Evolutionary conservation across 2,329 filamentous ascomycete species (phyloP).

Genomic region (Calonectria multiphialidica): DNA sequence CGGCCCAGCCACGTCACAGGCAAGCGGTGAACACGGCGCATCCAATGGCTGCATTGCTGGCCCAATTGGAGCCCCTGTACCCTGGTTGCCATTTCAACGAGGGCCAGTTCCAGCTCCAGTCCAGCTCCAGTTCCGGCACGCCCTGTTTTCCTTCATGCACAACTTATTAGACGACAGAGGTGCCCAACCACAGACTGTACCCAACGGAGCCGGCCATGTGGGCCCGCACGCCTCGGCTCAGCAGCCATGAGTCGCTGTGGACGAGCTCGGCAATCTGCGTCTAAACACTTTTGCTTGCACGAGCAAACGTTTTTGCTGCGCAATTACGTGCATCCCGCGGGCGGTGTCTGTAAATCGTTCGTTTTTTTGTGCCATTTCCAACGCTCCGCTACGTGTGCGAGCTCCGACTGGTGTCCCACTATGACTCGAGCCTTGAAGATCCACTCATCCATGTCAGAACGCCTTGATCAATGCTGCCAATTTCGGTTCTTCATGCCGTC

Average conservation of each 20-base stretch:
- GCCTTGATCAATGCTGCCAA: background rate
- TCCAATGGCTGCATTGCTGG: background rate
- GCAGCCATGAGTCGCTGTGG: background rate
- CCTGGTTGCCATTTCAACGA: background rate
- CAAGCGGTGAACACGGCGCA: slow-evolving; percentile 1
- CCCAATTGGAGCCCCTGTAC: background rate
- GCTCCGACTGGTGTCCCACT: background rate
- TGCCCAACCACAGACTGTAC: background rate
- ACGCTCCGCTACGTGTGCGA: background rate
- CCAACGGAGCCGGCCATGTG: background rate
- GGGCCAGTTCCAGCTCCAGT: background rate
- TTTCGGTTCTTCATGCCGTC: background rate
- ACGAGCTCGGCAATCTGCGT: background rate
- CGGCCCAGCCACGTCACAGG: slow-evolving; percentile 5
- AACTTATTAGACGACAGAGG: background rate
- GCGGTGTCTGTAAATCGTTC: background rate
- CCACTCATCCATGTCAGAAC: background rate
- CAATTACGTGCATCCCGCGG: background rate
- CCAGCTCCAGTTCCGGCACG: background rate
- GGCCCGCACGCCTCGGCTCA: background rate
- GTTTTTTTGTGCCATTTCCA: background rate
- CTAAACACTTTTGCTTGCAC: background rate
- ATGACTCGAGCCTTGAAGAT: background rate
- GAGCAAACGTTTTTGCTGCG: background rate
- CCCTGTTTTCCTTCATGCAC: background rate